These are phyloP conservation scores for Silene noctiflora DNA, from an alignment of 179 eudicot genomes.

Conservation along the genomic window DNA sequence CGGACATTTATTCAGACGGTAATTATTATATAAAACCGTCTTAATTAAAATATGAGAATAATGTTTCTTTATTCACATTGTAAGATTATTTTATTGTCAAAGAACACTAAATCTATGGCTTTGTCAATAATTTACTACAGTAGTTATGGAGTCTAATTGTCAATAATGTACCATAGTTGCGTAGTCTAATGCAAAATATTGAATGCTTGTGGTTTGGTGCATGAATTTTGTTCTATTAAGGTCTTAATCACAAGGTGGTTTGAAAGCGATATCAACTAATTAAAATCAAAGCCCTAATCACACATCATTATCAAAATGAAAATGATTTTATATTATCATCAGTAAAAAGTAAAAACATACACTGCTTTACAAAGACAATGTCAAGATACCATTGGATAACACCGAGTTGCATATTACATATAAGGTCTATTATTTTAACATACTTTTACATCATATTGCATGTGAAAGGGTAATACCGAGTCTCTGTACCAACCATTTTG, in stretches of 20 bases:
- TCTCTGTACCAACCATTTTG: too few relatives aligned
- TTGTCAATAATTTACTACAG: neutral
- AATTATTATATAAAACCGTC: too few relatives aligned
- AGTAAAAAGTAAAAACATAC: neutral
- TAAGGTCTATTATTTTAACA: too few relatives aligned
- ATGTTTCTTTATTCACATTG: too few relatives aligned
- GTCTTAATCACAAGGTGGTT: constrained; percentile 30
- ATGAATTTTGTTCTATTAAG: constrained; percentile 18
- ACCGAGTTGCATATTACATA: too few relatives aligned
- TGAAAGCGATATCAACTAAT: constrained; percentile 29
- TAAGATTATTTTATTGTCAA: neutral
- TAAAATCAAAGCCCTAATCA: constrained; percentile 21
- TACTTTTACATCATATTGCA: too few relatives aligned
- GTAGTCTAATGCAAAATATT: constrained; percentile 13
- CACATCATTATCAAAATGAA: constrained; percentile 22
- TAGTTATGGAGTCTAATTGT: neutral
- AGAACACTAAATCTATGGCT: constrained; percentile 4
- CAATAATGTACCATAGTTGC: neutral
- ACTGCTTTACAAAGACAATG: too few relatives aligned
- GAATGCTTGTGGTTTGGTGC: constrained; percentile 26
- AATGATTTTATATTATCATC: constrained; percentile 12
- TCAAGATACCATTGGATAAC: too few relatives aligned
- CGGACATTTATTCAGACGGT: too few relatives aligned
- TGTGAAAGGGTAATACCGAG: too few relatives aligned
- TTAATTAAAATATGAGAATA: too few relatives aligned